Base-by-base conservation (phyloP, 2,329 filamentous ascomycete genomes). In the Colletotrichum sp. region DNA sequence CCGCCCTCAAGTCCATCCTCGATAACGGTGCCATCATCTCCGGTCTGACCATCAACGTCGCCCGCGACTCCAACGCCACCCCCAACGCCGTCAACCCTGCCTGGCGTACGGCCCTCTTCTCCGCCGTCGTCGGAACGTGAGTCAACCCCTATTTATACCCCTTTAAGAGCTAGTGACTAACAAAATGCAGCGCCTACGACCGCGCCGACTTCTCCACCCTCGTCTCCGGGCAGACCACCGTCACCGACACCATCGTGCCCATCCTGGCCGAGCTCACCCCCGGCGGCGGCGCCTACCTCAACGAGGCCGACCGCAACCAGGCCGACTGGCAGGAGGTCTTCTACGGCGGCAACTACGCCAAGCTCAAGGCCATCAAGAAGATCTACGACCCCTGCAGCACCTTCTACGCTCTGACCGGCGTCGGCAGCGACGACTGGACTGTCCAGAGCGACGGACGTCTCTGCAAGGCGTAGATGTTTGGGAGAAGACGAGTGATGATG, bases 401-500 rank as follows among this genome's bases (percentile, higher is more conserved):
- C 16, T 90, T 89, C 60, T 88, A 90, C 71, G 88, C 87, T n/a
- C 82, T 82, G 4, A 84, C 83, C 5, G 87, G 82, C 13, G 89
- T 91, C 26, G 90, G 89, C 0, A 89, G 87, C 74, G 88, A 91
- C 67, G 82, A 80, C 7, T 91, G 89, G 89, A 79, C 81, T 24
- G 85, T 86, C 13, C 58, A 38, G 24, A 28, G 71, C 60, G 55
- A 78, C 6, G 79, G 78, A 2, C 74, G 76, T n/a, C 77, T 80
- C 6, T 80, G 79, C 69, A 62, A 30, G 52, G 34, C 48, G 10
- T 75, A 69, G 26, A 24, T 21, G 26, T 60, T 32, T 3, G 9
- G 58, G 18, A n/a, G 18, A 3, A 1, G 28, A 21, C 18, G 28
- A 61, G n/a, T 52, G 43, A 52, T 52, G 43, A 52, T 52, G 43